phyloP scores from a whole-genome alignment of 164 flowering plant genomes.

The Vitis labrusca region DNA sequence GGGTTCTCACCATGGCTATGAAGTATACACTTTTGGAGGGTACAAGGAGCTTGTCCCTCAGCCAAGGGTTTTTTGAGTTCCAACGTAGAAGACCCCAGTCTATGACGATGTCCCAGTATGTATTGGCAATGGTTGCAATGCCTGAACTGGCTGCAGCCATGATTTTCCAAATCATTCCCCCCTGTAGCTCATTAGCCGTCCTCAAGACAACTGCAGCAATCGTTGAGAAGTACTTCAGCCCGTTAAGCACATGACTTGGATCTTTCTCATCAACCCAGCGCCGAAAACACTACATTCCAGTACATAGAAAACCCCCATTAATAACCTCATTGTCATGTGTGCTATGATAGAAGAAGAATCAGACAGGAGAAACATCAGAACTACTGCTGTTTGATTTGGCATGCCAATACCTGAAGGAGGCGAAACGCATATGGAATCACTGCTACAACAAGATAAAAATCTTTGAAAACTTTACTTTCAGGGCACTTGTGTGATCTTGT shows the following conservation, averaged over 20 bases:
- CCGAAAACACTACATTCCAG: conserved; percentile 23
- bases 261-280: conserved; percentile 29
- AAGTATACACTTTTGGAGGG: conserved; percentile 37
- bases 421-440: conserved; percentile 49
- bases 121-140: conserved; percentile 28
- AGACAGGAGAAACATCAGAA: too few relatives aligned
- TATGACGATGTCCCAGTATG: conserved; percentile 47
- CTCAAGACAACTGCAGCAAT: conserved; percentile 34
- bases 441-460: conserved; percentile 37
- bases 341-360: not conserved
- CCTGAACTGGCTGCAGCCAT: conserved; percentile 32
- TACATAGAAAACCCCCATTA: not conserved
- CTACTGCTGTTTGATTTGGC: too few relatives aligned
- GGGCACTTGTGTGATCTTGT: conserved; percentile 41
- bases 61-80: conserved; percentile 40
- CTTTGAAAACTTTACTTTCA: conserved; percentile 20
- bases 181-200: conserved; percentile 19
- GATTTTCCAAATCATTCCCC: conserved; percentile 20
- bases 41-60: conserved; percentile 47
- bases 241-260: conserved; percentile 15
- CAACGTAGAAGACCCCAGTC: conserved; percentile 55
- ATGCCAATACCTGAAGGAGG: conserved; percentile 34
- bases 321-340: not conserved
- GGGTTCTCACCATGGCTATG: conserved; percentile 36
- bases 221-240: conserved; percentile 29